Conservation (phyloP, 805 yeast species). For the Phaffomyces opuntiae region DNA sequence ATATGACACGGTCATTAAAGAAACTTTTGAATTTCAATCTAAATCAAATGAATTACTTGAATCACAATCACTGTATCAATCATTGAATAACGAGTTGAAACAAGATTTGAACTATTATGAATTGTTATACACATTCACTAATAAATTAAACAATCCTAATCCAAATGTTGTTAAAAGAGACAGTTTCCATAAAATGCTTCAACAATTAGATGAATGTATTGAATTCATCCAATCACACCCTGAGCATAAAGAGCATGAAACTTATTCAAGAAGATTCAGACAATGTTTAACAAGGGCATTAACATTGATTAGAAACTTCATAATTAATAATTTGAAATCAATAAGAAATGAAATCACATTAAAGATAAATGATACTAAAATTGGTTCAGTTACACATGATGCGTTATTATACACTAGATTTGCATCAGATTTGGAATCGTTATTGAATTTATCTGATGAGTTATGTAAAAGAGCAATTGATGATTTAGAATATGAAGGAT, state of each 20-base stretch:
- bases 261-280: slow-evolving; percentile 64
- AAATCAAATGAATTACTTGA: slow-evolving; percentile 45
- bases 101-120: slow-evolving; percentile 55
- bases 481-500: slow-evolving; percentile 54
- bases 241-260: slow-evolving; percentile 63
- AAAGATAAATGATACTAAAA: slow-evolving; percentile 19
- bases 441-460: slow-evolving; percentile 30
- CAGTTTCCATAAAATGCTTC: slow-evolving; percentile 47
- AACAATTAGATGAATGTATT: slow-evolving; percentile 60
- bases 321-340: slow-evolving; percentile 35
- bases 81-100: slow-evolving; percentile 38
- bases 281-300: slow-evolving; percentile 81
- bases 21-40: slow-evolving; percentile 57
- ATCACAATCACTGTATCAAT: slow-evolving; percentile 36
- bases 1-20: slow-evolving; percentile 51
- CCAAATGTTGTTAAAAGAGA: slow-evolving; percentile 56
- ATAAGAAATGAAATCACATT: slow-evolving; percentile 24
- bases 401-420: slow-evolving; percentile 66
- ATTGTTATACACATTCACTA: slow-evolving; percentile 61
- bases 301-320: slow-evolving; percentile 64
- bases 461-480: slow-evolving; percentile 31
- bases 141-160: slow-evolving; percentile 62
- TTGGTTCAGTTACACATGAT: slow-evolving; percentile 41
- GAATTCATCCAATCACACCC: slow-evolving; percentile 46
- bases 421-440: slow-evolving; percentile 33